Conservation (phyloP, 1,284 basidiomycete species). For the Marasmius sp. region DNA sequence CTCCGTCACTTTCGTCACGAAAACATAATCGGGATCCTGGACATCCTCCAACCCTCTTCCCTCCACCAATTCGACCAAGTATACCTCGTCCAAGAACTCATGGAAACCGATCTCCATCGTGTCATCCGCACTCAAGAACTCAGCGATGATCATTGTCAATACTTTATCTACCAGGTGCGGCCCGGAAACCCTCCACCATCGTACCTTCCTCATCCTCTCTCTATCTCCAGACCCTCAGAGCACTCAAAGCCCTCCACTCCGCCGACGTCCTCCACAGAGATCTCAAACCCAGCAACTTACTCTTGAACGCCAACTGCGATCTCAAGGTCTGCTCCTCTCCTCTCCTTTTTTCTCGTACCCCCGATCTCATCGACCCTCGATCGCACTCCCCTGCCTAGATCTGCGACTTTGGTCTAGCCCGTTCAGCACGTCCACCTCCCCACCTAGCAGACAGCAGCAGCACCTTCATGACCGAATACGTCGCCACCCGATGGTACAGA, state of each 20-base stretch:
- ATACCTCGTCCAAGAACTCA: constrained; percentile 81
- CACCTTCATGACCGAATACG: constrained; percentile 95
- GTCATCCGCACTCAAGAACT: constrained; percentile 86
- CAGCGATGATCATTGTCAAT: constrained; percentile 90
- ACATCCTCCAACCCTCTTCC: constrained; percentile 65
- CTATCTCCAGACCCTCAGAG: constrained; percentile 70
- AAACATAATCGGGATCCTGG: constrained; percentile 85
- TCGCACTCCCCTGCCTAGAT: constrained; percentile 44
- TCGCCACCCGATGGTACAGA: constrained; percentile 91
- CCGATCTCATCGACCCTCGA: constrained; percentile 13
- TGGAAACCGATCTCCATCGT: constrained; percentile 90
- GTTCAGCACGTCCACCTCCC: constrained; percentile 79
- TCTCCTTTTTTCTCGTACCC: constrained; percentile 7
- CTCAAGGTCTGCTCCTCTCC: constrained; percentile 73
- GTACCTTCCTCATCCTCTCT: constrained; percentile 11
- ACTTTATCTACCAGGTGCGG: constrained; percentile 89
- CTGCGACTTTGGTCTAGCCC: constrained; percentile 92
- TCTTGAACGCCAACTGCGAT: constrained; percentile 94
- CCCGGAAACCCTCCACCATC: constrained; percentile 5
- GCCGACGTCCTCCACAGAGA: constrained; percentile 89
- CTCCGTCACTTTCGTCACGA: constrained; percentile 76
- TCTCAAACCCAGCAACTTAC: constrained; percentile 90
- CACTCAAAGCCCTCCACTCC: constrained; percentile 90
- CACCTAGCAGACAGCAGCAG: constrained; percentile 80
- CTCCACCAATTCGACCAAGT: constrained; percentile 73